Base-by-base conservation (phyloP, 306 rosid genomes). In the Fragaria iinumae region DNA sequence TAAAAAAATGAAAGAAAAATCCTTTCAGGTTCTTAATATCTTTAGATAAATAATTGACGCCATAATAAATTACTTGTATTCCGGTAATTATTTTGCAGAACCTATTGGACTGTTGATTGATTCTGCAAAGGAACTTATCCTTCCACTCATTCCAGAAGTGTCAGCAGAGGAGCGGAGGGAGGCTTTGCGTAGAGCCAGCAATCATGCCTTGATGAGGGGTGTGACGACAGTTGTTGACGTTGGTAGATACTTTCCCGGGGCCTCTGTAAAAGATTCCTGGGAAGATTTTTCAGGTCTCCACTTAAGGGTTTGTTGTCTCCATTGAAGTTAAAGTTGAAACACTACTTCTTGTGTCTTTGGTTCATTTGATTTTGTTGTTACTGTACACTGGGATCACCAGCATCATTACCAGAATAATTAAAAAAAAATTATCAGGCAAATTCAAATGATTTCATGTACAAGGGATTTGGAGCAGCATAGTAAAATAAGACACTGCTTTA, bases 181-280 rank as follows among this genome's bases (percentile, higher is more conserved):
- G 72, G 98, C 97, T 5, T 77, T 93, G 83, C 82, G 34, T 69
- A 87, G 86, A 83, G 98, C 93, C 76, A 90, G 89, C 87, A 86
- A 72, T 68, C 83, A 71, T 83, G 90, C 92, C 60, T 79, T 93
- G 82, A 57, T 69, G 74, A 88, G 85, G 78, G 98, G 96, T 55
- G 93, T 93, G 81, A 93, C 97, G 67, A 88, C 98, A 5, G 93
- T 93, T 67, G 92, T 93, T 85, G 98, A 93, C 71, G 16, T 93
- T 81, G 98, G 97, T 74, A 90, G 98, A 84, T 93, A 87, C 77
- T 79, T 71, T 57, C 92, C 97, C 10, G 97, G 92, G 79, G 66
- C 41, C 23, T 78, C 96, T 71, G 53, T 82, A 9, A 85, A 87
- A 70, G 82, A 75, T 67, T 82, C 97, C 8, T 93, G 98, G 98